A percentile compares a stretch with the other conserved stretches of the same genome.
Evolutionary conservation across 1,284 basidiomycete genomes (phyloP).

Genomic region (Apiotrichum domesticum): DNA sequence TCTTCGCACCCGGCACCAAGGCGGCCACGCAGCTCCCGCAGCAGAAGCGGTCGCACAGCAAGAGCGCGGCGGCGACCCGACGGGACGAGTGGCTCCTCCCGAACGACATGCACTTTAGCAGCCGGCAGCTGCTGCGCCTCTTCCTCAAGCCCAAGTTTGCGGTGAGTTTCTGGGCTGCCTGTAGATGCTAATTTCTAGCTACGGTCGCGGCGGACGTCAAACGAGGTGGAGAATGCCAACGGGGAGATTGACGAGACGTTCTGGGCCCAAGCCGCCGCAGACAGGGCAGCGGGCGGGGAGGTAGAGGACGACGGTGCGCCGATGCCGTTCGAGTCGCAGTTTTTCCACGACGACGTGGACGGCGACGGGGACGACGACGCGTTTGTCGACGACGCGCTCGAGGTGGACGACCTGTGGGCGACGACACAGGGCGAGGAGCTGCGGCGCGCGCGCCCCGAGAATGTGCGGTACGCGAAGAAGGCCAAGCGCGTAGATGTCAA

Average conservation of each 20-base stretch:
- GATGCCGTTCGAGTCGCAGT: conserved; percentile 86
- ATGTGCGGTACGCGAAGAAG: conserved; percentile 89
- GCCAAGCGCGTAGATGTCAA: conserved; percentile 96
- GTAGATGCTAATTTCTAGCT: conserved; percentile 52
- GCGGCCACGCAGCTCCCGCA: conserved; percentile 61
- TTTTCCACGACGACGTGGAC: conserved; percentile 90
- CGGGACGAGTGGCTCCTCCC: conserved; percentile 73
- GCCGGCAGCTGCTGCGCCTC: conserved; percentile 76
- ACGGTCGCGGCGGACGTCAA: conserved; percentile 61
- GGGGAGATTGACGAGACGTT: conserved; percentile 89
- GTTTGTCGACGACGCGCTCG: conserved; percentile 54
- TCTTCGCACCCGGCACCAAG: conserved; percentile 72
- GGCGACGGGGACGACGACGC: conserved; percentile 73
- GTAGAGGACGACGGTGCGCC: conserved; percentile 54
- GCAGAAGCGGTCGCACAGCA: conserved; percentile 42
- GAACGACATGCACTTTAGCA: conserved; percentile 96
- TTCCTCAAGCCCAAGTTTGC: conserved; percentile 95
- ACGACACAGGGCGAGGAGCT: conserved; percentile 68
- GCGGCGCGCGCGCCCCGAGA: conserved; percentile 74
- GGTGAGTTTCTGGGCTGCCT: conserved; percentile 50
- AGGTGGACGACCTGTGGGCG: conserved; percentile 73
- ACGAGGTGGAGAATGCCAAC: conserved; percentile 49
- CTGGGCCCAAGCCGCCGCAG: conserved; percentile 87
- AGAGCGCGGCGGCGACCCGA: conserved; percentile 50
- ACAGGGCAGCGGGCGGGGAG: conserved; percentile 60